Evolutionary conservation across 108 stramenopile species (phyloP), one percentile per base, ranked within the genome.

Genomic region (Skeletonema grethae): DNA sequence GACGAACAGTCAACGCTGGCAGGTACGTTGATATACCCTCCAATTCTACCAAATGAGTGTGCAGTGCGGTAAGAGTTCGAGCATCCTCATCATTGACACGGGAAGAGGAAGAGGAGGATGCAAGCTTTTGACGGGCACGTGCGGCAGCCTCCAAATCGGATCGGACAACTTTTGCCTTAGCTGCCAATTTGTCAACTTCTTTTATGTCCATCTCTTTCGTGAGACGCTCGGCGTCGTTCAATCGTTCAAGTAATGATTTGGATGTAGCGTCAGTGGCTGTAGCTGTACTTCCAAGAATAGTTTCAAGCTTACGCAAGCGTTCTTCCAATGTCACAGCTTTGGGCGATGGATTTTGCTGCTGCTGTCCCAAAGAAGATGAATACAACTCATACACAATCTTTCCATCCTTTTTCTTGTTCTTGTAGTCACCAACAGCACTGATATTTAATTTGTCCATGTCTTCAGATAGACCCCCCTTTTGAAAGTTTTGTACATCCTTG

Each of bases 1-100:
- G 74, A 11, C 94, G 89, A 15, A 79, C 56, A 13, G 82, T 76
- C 30, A 95, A 55, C 13, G 84, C 80, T 1, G 91, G 94, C 7
- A 95, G 80, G 55, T 84, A 77, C 0, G 72, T 45, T 11, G 81
- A 80, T 15, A 95, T 48, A 4, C 88, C 88, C 41, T 95, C 91
- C 69, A 95, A 63, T 57, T 90, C 84, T 7, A 83, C 38, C 70
- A 95, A 67, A 74, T 88, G 87, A 28, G 80, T 67, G 78, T 95
- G 85, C 46, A 95, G 72, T 5, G 81, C 78, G 25, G 88, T 63
- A 63, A 95, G 88, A 36, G 66, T 89, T 72, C 88, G 82, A 32
- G 85, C 72, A 65, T 95, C 94, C 35, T 82, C 79, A 43, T 68
- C 79, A 20, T 71, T 67, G 61, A 71, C 50, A 53, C 50, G 78